These are phyloP conservation scores for Euphorbia pulcherrima DNA, from an alignment of 345 rosid genomes.

Conservation along the genomic window DNA sequence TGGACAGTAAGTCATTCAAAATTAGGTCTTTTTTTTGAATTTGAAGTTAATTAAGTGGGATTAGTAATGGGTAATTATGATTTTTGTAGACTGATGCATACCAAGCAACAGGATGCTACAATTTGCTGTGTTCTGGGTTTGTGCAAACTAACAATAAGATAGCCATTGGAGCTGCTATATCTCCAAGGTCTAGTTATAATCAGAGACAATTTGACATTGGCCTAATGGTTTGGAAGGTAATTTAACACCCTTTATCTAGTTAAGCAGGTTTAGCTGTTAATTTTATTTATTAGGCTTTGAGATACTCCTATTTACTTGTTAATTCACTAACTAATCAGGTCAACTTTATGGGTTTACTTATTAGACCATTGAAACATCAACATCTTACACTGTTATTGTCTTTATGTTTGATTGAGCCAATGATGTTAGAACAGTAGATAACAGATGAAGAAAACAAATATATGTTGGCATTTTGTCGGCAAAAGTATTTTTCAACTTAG, in stretches of 20 bases:
- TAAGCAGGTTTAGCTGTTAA: not conserved
- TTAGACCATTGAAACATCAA: not conserved
- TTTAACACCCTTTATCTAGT: not conserved
- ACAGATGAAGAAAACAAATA: not conserved
- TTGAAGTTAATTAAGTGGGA: not conserved
- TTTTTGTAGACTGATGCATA: conserved; percentile 33
- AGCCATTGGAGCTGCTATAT: conserved; percentile 38
- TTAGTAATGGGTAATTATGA: not conserved
- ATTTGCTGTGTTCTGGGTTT: conserved; percentile 33
- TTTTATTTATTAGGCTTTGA: not conserved
- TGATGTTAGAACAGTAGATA: not conserved
- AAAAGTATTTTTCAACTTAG: no score
- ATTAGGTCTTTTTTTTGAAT: not conserved
- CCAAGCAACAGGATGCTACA: conserved; percentile 36
- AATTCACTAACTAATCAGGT: not conserved
- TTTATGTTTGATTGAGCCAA: not conserved
- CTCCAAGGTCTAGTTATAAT: conserved; percentile 29
- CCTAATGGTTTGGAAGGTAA: conserved; percentile 35
- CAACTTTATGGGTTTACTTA: not conserved
- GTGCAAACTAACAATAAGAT: conserved; percentile 33
- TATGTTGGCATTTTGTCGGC: conserved; percentile 18
- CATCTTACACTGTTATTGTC: not conserved
- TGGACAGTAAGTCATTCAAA: conserved; percentile 28
- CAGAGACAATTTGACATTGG: conserved; percentile 32
- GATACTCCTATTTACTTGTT: no score